Conservation (phyloP, 106 monocot species). For the Iris macrosiphon region DNA sequence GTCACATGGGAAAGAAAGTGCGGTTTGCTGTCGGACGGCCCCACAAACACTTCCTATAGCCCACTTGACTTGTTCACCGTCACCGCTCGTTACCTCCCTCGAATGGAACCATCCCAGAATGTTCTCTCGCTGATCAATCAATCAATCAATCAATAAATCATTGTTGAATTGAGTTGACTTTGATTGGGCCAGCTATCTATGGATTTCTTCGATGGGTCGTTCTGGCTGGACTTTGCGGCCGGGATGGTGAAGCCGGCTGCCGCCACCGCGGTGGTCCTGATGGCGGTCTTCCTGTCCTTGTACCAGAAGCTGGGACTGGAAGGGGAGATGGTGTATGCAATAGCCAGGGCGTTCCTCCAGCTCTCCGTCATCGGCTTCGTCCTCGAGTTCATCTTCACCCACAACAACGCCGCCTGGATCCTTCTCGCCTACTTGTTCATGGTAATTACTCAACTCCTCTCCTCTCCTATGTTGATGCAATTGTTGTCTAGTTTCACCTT, state of each 20-base stretch:
- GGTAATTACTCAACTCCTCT: conserved; percentile 21
- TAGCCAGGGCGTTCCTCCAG: conserved; percentile 71
- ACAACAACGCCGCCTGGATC: conserved; percentile 84
- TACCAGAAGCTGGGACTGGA: conserved; percentile 65
- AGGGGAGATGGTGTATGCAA: conserved; percentile 73
- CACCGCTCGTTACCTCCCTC: too few species aligned
- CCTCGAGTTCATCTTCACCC: conserved; percentile 88
- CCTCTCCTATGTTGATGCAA: too few species aligned
- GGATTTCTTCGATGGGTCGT: conserved; percentile 19
- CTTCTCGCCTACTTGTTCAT: conserved; percentile 86
- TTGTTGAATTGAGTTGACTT: too few species aligned
- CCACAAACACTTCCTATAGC: too few species aligned
- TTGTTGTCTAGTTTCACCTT: too few species aligned
- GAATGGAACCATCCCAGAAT: too few species aligned
- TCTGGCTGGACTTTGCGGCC: conserved; percentile 58
- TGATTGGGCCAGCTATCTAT: too few species aligned
- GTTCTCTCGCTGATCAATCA: too few species aligned
- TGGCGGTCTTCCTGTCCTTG: conserved; percentile 70
- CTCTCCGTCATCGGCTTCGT: conserved; percentile 91
- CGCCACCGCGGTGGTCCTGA: conserved; percentile 56
- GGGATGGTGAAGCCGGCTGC: conserved; percentile 91
- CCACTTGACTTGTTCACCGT: too few species aligned
- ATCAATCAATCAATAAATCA: too few species aligned
- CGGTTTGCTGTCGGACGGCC: too few species aligned
- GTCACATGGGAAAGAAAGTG: too few species aligned